Conservation (phyloP, 495 filamentous ascomycete species). For the Physcia stellaris region DNA sequence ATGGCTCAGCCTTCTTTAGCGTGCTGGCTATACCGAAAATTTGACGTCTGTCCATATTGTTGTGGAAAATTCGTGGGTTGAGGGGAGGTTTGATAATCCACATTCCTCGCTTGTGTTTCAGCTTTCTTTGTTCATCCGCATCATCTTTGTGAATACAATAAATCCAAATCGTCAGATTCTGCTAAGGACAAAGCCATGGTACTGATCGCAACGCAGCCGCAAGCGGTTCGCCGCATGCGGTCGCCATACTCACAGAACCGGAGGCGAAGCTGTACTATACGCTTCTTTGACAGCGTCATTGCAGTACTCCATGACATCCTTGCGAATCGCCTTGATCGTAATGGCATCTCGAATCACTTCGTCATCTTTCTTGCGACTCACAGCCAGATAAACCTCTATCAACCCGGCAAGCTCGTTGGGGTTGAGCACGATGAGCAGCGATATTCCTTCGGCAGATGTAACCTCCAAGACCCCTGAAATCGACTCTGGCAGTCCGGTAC, state of each 20-base stretch:
- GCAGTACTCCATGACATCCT: not conserved
- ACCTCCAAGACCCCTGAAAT: too few relatives aligned
- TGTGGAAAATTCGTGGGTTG: conserved; percentile 30
- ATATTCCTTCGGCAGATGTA: too few relatives aligned
- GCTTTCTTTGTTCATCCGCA: not conserved
- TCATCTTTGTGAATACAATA: not conserved
- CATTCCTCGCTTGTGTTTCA: not conserved
- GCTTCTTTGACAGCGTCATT: too few relatives aligned
- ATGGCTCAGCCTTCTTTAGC: conserved; percentile 6
- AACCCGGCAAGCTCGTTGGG: too few relatives aligned
- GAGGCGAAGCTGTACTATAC: not conserved
- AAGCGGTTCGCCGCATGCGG: not conserved
- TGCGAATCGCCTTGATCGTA: not conserved
- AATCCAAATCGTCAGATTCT: not conserved
- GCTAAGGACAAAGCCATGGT: not conserved
- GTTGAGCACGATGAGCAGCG: too few relatives aligned
- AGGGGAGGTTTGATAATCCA: conserved; percentile 5
- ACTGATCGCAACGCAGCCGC: conserved; percentile 1
- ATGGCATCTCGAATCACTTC: not conserved
- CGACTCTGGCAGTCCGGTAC: too few relatives aligned
- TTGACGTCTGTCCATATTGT: conserved; percentile 43
- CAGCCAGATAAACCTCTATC: too few relatives aligned
- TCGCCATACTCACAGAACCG: not conserved
- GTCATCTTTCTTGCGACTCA: not conserved
- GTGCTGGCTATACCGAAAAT: conserved; percentile 26